Evolutionary conservation across 163 green algal genomes (phyloP).

Genomic region (Chlamydomonas reinhardtii): DNA sequence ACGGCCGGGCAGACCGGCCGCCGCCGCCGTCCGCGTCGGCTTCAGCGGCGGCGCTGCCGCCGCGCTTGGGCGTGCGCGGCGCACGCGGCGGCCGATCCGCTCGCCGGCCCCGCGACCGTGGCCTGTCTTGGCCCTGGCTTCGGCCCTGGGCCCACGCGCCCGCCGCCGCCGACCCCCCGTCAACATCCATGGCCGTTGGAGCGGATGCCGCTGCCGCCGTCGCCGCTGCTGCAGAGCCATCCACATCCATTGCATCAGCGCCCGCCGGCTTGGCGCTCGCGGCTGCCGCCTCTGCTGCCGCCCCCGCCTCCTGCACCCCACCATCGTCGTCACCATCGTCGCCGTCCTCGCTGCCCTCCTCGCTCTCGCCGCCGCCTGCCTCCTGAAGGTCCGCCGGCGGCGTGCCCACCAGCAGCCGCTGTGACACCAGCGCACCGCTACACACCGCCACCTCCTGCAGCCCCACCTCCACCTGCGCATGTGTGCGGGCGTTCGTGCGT

Average conservation of each 20-base stretch:
- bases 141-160: no score
- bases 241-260: slow-evolving; percentile 12
- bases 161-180: no score
- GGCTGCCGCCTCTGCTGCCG: not conserved
- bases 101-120: not conserved
- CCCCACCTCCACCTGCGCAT: slow-evolving; percentile 11
- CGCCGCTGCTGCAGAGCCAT: not conserved
- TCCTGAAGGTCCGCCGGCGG: not conserved
- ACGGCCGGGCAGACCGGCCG: not conserved
- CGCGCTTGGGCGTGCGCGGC: not conserved
- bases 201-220: not conserved
- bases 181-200: not conserved
- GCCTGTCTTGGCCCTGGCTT: not conserved
- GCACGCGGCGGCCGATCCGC: not conserved
- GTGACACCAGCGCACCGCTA: slow-evolving; percentile 24
- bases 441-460: slow-evolving; percentile 30
- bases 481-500: no score
- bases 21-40: not conserved
- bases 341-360: not conserved
- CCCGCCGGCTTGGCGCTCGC: not conserved
- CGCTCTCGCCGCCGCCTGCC: not conserved
- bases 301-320: not conserved
- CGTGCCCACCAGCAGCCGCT: slow-evolving; percentile 35
- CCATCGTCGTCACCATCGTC: not conserved
- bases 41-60: not conserved